Base-by-base conservation (phyloP, 2,329 filamentous ascomycete genomes). In the Aspergillus brasiliensis region DNA sequence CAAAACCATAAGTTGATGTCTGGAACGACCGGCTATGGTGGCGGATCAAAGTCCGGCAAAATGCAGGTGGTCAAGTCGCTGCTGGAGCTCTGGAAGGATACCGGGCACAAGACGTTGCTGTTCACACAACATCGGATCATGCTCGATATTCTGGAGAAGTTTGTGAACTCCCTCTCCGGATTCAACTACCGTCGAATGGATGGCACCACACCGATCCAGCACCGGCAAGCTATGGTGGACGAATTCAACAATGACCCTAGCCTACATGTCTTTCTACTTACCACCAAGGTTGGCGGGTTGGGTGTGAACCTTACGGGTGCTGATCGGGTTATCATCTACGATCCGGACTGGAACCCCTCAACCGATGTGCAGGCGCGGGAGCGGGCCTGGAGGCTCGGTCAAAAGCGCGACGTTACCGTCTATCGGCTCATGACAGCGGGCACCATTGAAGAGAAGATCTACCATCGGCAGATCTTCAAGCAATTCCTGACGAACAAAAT, bases 381-480 rank as follows among this genome's bases (percentile, higher is more conserved):
- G 77, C 86, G 95, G 70, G 95, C 96, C 5, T 99, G 95, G 95
- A 88, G 95, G 59, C 80, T 99, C 2, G 95, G 95, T 0, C 95
- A 99, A 78, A 97, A 96, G 75, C 89, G 90, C 56, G 92, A 97
- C 51, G 95, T 99, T 27, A 93, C 92, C 4, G 97, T 99, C 21
- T 99, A 97, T 74, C 90, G 96, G 37, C 83, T 99, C n/a, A 96
- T 99, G 91, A 97, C 92, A 3, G 92, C 94, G 5, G 95, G 95
- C 1, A 99, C 96, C 0, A 99, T 99, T 23, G 95, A 99, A 73
- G 95, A 99, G 76, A 99, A 99, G 80, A 99, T 99, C 28, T 99
- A 98, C 64, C 94, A 99, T 75, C 90, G 96, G 15, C 95, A 99
- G 72, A 95, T 99, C 53, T 99, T 96, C 82, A 99, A 99, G 76